A percentile compares a stretch with the other conserved stretches of the same genome.
Conservation (phyloP, 441 rosid species). For the Geranium incanum region DNA sequence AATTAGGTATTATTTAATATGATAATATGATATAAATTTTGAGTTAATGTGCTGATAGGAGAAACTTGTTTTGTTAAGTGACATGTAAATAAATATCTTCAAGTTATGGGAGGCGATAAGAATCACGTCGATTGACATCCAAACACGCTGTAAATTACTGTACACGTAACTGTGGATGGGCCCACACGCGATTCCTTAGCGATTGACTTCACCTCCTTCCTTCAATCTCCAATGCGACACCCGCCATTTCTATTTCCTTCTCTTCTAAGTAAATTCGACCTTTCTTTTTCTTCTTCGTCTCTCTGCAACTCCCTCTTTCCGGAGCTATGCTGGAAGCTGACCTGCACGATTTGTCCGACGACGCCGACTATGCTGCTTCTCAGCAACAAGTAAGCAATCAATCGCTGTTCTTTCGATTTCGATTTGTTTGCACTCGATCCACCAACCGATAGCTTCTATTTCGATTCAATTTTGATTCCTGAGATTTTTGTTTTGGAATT, state of each 20-base stretch:
- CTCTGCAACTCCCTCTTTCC: neutral
- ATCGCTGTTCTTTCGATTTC: neutral
- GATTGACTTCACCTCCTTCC: neutral
- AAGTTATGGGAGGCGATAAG: no score
- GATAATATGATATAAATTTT: no score
- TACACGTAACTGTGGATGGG: neutral
- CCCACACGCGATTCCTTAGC: neutral
- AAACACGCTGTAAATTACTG: no score
- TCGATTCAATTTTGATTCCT: neutral
- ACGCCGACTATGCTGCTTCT: constrained; percentile 95
- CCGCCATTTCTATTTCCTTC: neutral
- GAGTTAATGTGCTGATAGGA: no score
- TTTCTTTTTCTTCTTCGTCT: constrained; percentile 10
- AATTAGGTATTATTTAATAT: no score
- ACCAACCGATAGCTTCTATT: neutral
- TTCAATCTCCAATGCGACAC: neutral
- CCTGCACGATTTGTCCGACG: constrained; percentile 84
- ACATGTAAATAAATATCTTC: no score
- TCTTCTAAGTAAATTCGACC: neutral
- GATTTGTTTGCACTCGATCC: neutral
- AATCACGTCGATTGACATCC: no score
- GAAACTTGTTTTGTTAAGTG: no score
- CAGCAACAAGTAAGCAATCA: constrained; percentile 50
- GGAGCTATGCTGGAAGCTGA: constrained; percentile 48
- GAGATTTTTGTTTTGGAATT: neutral